These are phyloP conservation scores for Hortiboletus rubellus DNA, from an alignment of 1,284 basidiomycete genomes.

Conservation along the genomic window DNA sequence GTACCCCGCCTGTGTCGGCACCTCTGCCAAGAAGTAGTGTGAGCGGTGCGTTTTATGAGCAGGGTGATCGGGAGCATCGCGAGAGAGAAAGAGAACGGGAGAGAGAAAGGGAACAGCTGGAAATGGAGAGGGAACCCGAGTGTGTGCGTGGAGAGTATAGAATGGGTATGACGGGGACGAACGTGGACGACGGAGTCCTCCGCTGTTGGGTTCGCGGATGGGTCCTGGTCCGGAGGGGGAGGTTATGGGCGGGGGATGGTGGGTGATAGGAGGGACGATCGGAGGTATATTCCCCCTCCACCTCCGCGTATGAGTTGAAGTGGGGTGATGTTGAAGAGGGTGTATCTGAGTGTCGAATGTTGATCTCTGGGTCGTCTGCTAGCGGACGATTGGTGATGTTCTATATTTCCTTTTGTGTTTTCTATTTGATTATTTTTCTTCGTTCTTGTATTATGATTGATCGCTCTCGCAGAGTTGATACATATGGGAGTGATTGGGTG, in stretches of 20 bases:
- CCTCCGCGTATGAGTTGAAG: conserved; percentile 13
- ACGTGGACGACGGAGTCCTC: conserved; percentile 28
- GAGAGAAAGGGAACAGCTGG: background rate
- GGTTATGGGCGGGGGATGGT: conserved; percentile 16
- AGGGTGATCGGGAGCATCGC: conserved; percentile 9
- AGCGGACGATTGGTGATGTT: background rate
- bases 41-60: conserved; percentile 29
- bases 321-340: too few species aligned
- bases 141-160: conserved; percentile 19
- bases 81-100: conserved; percentile 3
- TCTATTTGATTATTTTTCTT: too few species aligned
- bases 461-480: too few species aligned
- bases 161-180: conserved; percentile 17
- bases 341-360: background rate
- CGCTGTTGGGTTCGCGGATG: conserved; percentile 18
- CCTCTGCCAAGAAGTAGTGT: conserved; percentile 18
- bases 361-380: background rate
- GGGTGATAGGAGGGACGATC: conserved; percentile 24
- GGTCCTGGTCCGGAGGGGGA: conserved; percentile 3
- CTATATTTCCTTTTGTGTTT: too few species aligned
- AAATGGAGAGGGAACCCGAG: conserved; percentile 13
- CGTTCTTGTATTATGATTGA: too few species aligned
- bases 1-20: conserved; percentile 20
- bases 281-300: conserved; percentile 23
- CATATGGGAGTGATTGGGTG: too few species aligned